These are phyloP conservation scores for Arachis stenosperma DNA, from an alignment of 306 rosid genomes.

Conservation along the genomic window DNA sequence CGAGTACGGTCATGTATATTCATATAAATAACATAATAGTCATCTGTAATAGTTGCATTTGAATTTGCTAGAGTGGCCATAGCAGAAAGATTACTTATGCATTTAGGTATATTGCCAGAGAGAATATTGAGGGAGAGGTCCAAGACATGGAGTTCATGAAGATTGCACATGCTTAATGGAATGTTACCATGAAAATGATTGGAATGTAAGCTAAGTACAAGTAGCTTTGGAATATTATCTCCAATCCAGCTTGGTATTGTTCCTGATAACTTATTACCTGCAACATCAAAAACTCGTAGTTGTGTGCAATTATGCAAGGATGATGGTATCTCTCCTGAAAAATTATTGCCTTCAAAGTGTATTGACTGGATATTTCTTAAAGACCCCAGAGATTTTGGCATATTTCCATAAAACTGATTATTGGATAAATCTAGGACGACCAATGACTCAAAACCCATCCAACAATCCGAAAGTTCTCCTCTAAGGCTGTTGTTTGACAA, in stretches of 20 bases:
- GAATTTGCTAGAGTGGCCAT: not conserved
- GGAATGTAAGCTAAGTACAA: not conserved
- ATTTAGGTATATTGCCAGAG: not conserved
- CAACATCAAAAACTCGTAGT: not conserved
- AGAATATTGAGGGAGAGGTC: not conserved
- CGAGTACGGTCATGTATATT: no score
- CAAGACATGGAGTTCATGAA: not conserved
- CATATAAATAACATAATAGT: no score
- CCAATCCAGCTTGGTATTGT: constrained; percentile 21
- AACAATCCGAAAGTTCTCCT: not conserved
- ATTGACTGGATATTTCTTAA: not conserved
- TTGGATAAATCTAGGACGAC: not conserved
- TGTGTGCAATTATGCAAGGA: not conserved
- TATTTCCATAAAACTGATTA: not conserved
- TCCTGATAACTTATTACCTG: not conserved
- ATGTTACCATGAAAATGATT: constrained; percentile 9
- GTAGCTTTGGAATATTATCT: not conserved
- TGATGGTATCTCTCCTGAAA: not conserved
- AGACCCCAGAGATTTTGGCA: not conserved
- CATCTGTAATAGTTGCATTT: no score
- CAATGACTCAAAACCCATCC: not conserved
- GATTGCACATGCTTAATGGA: not conserved
- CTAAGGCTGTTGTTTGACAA: not conserved
- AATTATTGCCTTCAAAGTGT: not conserved
- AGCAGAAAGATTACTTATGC: not conserved